Evolutionary conservation across 257 asterid species (phyloP), one percentile per base, ranked within the genome.

Genomic region (Scutellaria barbata): DNA sequence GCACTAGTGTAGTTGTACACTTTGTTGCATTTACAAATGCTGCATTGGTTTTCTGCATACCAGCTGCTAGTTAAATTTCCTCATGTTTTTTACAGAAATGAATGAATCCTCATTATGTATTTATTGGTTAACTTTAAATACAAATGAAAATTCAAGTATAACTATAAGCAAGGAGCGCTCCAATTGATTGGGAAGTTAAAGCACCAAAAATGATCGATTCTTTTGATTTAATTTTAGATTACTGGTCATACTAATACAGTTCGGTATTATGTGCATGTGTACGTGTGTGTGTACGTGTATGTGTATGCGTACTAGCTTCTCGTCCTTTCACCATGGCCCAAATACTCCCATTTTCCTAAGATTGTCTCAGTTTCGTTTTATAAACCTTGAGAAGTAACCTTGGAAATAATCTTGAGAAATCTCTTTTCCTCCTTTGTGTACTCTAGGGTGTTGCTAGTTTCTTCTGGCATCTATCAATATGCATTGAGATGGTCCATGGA

Each of bases 31-130:
- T 62, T 43, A 14, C 12, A 63, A 47, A 20, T 56, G 16, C 37
- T 55, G 64, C 54, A 46, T 62, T 61, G 11, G 12, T 17, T 47
- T 47, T 8, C 33, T 40, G 7, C 10, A 5, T 16, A 25, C 40
- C 48, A 66, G 64, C 52, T 45, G 63, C 54, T 40, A 18, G 42
- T 30, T 53, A 39, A 17, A 65, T 63, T 56, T 54, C 7, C 66
- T 9, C 50, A 48, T 48, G 64, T 47, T 25, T n/a, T 33, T 63
- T 56, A 39, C 6, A 52, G 55, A 66, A 30, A 16, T 47, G 66
- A 9, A 54, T 62, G 20, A 25, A 62, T 56, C 45, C 37, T 66
- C 55, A 18, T 66, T 39, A 6, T 16, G 35, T 59, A 45, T 50
- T 54, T 54, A 3, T 64, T 37, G 69, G 68, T 33, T 22, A 50